Base-by-base conservation (phyloP, 305 asterid genomes). In the Fraxinus ornus region DNA sequence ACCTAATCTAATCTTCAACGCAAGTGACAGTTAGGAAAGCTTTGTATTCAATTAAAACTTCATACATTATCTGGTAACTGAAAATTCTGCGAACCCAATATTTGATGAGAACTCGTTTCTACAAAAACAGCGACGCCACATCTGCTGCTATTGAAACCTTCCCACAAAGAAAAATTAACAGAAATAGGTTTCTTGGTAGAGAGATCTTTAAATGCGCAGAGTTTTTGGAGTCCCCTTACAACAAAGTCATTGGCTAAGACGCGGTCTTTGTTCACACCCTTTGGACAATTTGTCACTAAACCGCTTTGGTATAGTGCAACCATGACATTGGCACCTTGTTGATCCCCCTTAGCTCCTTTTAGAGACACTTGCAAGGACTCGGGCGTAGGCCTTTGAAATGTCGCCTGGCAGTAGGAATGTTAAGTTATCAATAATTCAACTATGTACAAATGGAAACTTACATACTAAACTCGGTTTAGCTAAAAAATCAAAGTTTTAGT, bases 301-400 rank as follows among this genome's bases (percentile, higher is more conserved):
- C 98, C 97, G 19, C 90, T 85, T 41, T 95, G 95, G 82, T 88
- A 91, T 1, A 95, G 86, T 47, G 94, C 99, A 52, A 91, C 97
- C 95, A 93, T 91, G 76, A 93, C 49, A 39, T 86, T 80, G 12
- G 44, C 91, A 12, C 94, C 94, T 28, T 85, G 84, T 1, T 76
- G 75, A 68, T 89, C 97, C 77, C 90, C 93, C 82, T 90, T 52
- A 49, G 93, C 83, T 85, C 98, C 97, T 0, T 89, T 88, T 3
- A 94, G 39, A 10, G 95, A 83, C 28, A 93, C 97, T 81, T 86
- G 91, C 75, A 95, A 68, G 5, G 95, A 79, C 21, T 88, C 92
- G 28, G 90, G 83, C 7, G 90, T 80, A 5, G 94, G 88, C 91
- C 81, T 89, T 72, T 89, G 86, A 85, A 92, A 93, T 24, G 89